Conservation (phyloP, 1,284 basidiomycete species). For the Cutaneotrichosporon cyanovorans region DNA sequence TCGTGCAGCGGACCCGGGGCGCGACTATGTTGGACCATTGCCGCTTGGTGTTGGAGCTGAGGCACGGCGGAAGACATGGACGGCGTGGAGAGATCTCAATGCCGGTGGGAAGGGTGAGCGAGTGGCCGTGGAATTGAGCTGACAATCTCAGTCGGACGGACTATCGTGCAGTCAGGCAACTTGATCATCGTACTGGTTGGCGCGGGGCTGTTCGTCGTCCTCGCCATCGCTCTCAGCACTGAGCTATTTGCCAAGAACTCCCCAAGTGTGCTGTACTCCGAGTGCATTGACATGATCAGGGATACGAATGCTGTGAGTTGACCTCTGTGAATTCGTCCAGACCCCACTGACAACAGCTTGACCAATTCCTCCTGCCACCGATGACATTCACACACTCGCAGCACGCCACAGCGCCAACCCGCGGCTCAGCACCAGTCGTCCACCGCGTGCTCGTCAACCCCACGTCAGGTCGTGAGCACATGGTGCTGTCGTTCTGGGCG, state of each 20-base stretch:
- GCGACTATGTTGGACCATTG: slow-evolving; percentile 64
- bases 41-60: slow-evolving; percentile 61
- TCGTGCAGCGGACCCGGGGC: slow-evolving; percentile 14
- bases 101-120: slow-evolving; percentile 72
- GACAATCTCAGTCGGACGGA: slow-evolving; percentile 60
- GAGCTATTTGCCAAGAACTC: slow-evolving; percentile 90
- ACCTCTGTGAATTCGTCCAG: too few species aligned
- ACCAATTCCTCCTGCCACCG: slow-evolving; percentile 42
- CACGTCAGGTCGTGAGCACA: slow-evolving; percentile 39
- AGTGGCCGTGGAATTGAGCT: neutral
- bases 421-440: slow-evolving; percentile 37
- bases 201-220: slow-evolving; percentile 67
- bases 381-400: slow-evolving; percentile 44
- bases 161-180: slow-evolving; percentile 71
- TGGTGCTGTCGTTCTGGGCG: slow-evolving; percentile 44
- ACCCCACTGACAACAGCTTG: slow-evolving; percentile 25
- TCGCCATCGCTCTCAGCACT: slow-evolving; percentile 76
- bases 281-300: slow-evolving; percentile 77
- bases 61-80: slow-evolving; percentile 49
- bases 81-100: slow-evolving; percentile 68
- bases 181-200: slow-evolving; percentile 74
- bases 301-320: slow-evolving; percentile 57
- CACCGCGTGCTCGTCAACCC: slow-evolving; percentile 36
- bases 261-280: slow-evolving; percentile 76
- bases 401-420: slow-evolving; percentile 34